Evolutionary conservation across 2,329 filamentous ascomycete genomes (phyloP).

Genomic region (Paracoccidioides lutzii): DNA sequence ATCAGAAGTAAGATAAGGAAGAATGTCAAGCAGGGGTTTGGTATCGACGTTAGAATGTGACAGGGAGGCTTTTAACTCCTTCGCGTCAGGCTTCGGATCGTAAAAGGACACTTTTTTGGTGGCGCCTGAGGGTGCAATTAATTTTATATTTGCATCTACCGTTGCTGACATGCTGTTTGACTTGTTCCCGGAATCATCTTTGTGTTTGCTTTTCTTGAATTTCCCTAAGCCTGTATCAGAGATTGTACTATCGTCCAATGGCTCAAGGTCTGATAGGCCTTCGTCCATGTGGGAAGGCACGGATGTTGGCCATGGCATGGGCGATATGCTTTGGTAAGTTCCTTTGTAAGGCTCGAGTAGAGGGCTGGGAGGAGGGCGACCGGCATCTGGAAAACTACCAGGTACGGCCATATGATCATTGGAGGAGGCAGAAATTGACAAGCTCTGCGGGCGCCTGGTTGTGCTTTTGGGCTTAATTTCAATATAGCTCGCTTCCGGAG

Average conservation of each 20-base stretch:
- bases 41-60: conserved; percentile 55
- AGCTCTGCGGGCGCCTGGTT: conserved; percentile 19
- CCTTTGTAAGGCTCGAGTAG: conserved; percentile 85
- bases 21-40: conserved; percentile 63
- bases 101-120: conserved; percentile 64
- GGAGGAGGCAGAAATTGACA: conserved; percentile 28
- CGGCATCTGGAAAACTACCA: conserved; percentile 19
- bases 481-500: conserved; percentile 17
- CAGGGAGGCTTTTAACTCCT: conserved; percentile 62
- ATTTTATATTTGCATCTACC: conserved; percentile 15
- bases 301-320: conserved; percentile 72
- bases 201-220: conserved; percentile 16
- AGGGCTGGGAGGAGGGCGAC: conserved; percentile 60
- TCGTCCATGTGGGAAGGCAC: conserved; percentile 45
- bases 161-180: conserved; percentile 10
- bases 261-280: conserved; percentile 41
- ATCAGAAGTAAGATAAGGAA: conserved; percentile 72
- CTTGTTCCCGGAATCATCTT: neutral
- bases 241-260: conserved; percentile 19
- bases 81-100: conserved; percentile 67
- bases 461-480: conserved; percentile 13
- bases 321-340: conserved; percentile 86
- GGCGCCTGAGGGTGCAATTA: conserved; percentile 35
- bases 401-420: conserved; percentile 24
- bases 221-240: conserved; percentile 14